Evolutionary conservation across 768 basidiomycete genomes (phyloP), one percentile per base, ranked within the genome.

Genomic region (Auricularia auricula-judae): DNA sequence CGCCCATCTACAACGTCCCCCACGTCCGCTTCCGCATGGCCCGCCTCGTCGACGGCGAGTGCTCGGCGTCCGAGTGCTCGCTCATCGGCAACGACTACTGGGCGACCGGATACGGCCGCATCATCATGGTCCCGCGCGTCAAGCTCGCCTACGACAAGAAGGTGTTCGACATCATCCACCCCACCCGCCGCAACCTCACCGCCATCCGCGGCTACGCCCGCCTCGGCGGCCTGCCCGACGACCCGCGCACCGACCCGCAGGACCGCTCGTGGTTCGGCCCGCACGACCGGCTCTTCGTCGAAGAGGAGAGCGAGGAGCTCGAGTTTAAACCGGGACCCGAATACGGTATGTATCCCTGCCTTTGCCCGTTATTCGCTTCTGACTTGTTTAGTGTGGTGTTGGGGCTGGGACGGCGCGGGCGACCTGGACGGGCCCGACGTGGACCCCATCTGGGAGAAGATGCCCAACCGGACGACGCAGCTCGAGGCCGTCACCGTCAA

Each of bases 401-500:
- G 96, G 96, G 96, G 96, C 21, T 99, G 96, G 96, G 96, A 99
- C 71, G 96, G 96, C 14, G 96, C 96, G 3, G 96, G 96, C 21
- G 96, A 99, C 72, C 82, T 99, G 29, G 96, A 98, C 68, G 96
- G 95, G 53, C 96, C 96, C 0, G 95, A 98, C 71, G 92, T 99
- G 4, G 96, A 98, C 70, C 96, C 96, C 4, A 89, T 99, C 63
- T 99, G 96, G 96, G 96, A 98, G 74, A 72, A 74, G 39, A 88
- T 89, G 86, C 77, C 89, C 3, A 83, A 88, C 67, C 85, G 79
- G 71, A 82, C 87, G 11, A 86, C 76, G 60, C 73, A 71, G 2
- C 21, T 76, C 0, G 84, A 86, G 56, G 77, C 89, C 4, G 87
- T 96, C 59, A 68, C 72, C 23, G 84, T 96, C 36, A 82, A 83